Evolutionary conservation across 345 rosid species (phyloP), one percentile per base, ranked within the genome.

Genomic region (Lepidium didymum): DNA sequence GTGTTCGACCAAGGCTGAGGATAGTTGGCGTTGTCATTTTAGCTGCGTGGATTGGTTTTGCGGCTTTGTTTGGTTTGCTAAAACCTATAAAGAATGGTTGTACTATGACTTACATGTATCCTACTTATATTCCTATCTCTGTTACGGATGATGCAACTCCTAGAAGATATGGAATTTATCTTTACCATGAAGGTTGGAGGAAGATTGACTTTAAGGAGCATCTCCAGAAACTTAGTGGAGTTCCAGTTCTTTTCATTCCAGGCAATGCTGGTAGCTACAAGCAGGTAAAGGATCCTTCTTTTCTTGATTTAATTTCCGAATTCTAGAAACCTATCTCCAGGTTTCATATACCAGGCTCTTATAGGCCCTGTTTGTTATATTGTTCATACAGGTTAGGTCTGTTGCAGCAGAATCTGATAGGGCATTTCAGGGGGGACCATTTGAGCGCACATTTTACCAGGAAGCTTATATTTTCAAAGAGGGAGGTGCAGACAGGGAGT

Each of bases 221-320:
- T 70, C 69, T 91, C 18, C 85, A 84, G 85, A 86, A 86, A 73
- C 95, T 94, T 37, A 86, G 68, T 49, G 99, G 99, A n/a, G 83
- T 94, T 50, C 99, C 99, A 0, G 86, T 91, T 72, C 99, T 94
- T 74, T 94, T 91, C 60, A 84, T 94, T 64, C 99, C 99, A 3
- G 99, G 99, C 13, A 94, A 94, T 61, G 90, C 96, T 0, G 99
- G 99, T 64, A 91, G 97, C 85, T 94, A 83, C 82, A 94, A 94
- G 79, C 97, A 91, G 96, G 99, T 75, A 75, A 27, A 69, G 79
- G 54, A 65, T 72, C 57, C 55, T 66, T 42, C 7, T 66, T 6
- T 47, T 25, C 8, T 67, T 73, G 19, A 2, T 58, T 55, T 15
- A 2, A 9, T 25, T 35, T 73, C 33, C 4, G 3, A 12, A 23